These are phyloP conservation scores for Combretum micranthum DNA, from an alignment of 345 rosid genomes.

Conservation along the genomic window DNA sequence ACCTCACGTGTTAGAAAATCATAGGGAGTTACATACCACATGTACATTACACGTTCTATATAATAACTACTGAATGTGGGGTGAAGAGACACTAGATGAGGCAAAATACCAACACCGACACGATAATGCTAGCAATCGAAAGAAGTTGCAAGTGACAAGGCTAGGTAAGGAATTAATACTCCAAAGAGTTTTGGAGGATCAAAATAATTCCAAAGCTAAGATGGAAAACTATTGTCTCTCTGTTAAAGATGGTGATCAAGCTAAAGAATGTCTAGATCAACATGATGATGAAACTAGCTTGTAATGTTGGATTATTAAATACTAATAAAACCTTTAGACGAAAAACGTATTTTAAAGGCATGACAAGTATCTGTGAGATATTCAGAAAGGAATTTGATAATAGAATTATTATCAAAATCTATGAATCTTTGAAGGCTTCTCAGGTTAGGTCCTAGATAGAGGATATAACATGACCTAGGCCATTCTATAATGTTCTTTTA, in stretches of 20 bases:
- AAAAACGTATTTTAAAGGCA: background rate
- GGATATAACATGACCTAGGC: no score
- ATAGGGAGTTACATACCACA: no score
- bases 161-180: background rate
- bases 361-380: background rate
- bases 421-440: background rate
- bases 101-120: constrained; percentile 9
- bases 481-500: no score
- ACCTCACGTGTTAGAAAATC: no score
- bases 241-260: background rate
- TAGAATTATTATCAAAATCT: background rate
- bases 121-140: background rate
- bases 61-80: no score
- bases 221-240: background rate
- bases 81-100: constrained; percentile 11
- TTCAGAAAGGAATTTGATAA: background rate
- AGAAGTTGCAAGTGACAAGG: constrained; percentile 7
- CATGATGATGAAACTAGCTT: background rate
- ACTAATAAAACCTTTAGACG: background rate
- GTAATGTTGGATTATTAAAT: background rate
- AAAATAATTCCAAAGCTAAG: constrained; percentile 9
- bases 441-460: background rate
- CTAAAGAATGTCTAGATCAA: background rate
- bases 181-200: constrained; percentile 10
- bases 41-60: no score